Evolutionary conservation across 2,329 filamentous ascomycete genomes (phyloP).

Genomic region (Claviceps pusilla): DNA sequence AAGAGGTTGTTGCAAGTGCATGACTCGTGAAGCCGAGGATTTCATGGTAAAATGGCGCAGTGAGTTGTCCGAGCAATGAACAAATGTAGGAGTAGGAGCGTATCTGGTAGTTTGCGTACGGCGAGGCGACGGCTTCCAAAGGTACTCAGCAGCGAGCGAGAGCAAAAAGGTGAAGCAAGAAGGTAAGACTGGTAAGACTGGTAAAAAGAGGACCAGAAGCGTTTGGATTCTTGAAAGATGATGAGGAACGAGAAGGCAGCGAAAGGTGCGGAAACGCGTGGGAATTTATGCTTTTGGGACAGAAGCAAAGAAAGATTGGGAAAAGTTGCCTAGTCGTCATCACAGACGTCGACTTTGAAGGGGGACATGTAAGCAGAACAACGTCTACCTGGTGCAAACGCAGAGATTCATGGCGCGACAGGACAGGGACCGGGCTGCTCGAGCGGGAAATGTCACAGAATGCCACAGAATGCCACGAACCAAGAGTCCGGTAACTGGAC

Average conservation of each 20-base stretch:
- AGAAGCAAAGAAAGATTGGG: neutral
- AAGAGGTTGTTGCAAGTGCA: neutral
- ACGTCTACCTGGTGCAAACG: neutral
- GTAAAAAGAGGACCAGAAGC: neutral
- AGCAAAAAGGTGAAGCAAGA: neutral
- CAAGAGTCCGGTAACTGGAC: constrained; percentile 9
- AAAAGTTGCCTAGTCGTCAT: neutral
- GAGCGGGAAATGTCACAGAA: constrained; percentile 6
- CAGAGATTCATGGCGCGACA: neutral
- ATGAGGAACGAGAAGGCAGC: neutral
- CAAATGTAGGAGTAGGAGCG: neutral
- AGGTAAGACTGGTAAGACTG: neutral
- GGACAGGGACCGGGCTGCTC: constrained; percentile 4
- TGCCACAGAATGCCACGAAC: constrained; percentile 3
- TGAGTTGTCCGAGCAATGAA: neutral
- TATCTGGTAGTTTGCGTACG: neutral
- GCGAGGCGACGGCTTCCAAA: neutral
- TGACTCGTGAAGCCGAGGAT: neutral
- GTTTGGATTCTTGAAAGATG: neutral
- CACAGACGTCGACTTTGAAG: neutral
- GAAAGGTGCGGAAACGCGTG: constrained; percentile 13
- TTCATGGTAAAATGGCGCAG: neutral
- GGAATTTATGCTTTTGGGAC: constrained; percentile 20
- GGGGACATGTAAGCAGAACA: constrained; percentile 1
- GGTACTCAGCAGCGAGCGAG: neutral